Evolutionary conservation across 2,329 filamentous ascomycete genomes (phyloP).

Genomic region (Orbilia quercus): DNA sequence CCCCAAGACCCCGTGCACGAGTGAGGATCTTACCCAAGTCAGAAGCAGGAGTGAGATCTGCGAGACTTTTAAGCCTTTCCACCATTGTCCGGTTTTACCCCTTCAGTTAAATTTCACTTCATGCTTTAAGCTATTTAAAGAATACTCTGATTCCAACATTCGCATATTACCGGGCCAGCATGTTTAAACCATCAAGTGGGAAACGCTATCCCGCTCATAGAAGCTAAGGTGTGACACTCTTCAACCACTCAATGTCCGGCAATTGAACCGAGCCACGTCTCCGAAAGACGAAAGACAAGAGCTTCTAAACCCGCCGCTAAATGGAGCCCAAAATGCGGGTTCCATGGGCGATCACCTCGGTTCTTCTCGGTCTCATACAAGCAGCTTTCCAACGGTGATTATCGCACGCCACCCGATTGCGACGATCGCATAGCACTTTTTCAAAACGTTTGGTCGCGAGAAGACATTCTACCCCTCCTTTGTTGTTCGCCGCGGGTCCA

Average conservation of each 20-base stretch:
- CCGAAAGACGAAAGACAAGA: neutral
- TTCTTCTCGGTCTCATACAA: conserved; percentile 9
- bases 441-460: neutral
- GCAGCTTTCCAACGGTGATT: conserved; percentile 29
- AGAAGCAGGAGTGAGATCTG: conserved; percentile 53
- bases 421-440: conserved; percentile 26
- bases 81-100: neutral
- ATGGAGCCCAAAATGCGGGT: conserved; percentile 36
- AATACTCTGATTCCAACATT: neutral
- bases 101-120: neutral
- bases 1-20: conserved; percentile 13
- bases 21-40: conserved; percentile 45
- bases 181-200: no score
- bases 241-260: neutral
- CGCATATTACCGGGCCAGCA: no score
- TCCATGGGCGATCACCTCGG: conserved; percentile 15
- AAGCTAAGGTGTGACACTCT: no score
- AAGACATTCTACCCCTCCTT: no score
- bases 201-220: no score
- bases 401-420: conserved; percentile 12
- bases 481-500: neutral
- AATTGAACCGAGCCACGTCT: conserved; percentile 12
- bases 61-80: no score
- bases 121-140: no score
- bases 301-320: conserved; percentile 24